These are phyloP conservation scores for Anaeromyces robustus DNA, from an alignment of 192 early-diverging fungal genomes.

Conservation along the genomic window DNA sequence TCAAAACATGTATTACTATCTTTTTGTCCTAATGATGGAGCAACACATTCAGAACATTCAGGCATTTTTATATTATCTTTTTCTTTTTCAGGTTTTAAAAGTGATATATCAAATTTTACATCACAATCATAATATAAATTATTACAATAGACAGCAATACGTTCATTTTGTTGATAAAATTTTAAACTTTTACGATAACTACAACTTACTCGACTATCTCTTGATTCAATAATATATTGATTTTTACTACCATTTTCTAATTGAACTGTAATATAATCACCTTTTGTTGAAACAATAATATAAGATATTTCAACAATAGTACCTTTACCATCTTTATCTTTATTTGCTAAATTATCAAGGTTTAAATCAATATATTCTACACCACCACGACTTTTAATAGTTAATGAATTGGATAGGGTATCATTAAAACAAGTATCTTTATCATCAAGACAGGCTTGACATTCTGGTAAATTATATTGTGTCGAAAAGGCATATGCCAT, in stretches of 20 bases:
- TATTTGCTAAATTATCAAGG: not conserved
- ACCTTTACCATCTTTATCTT: not conserved
- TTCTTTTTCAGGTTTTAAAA: not conserved
- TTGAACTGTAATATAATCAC: not conserved
- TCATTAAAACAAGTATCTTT: not conserved
- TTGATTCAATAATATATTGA: not conserved
- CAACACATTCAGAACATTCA: not conserved
- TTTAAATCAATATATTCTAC: not conserved
- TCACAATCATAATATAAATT: not conserved
- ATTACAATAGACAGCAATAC: not conserved
- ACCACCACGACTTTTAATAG: not conserved
- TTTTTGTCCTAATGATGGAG: too few species aligned
- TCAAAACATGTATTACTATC: not conserved
- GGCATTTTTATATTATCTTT: not conserved
- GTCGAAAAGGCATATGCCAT: not conserved
- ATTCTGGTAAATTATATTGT: not conserved
- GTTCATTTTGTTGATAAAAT: not conserved
- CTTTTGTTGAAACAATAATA: not conserved
- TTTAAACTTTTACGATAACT: not conserved
- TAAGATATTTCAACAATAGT: not conserved
- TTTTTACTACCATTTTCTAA: not conserved
- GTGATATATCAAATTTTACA: not conserved
- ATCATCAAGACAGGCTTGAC: not conserved
- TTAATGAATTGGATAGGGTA: not conserved
- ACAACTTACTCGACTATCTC: not conserved